A percentile compares a stretch with the other conserved stretches of the same genome.
These are phyloP conservation scores for Psidium guajava DNA, from an alignment of 345 rosid genomes.

Conservation along the genomic window DNA sequence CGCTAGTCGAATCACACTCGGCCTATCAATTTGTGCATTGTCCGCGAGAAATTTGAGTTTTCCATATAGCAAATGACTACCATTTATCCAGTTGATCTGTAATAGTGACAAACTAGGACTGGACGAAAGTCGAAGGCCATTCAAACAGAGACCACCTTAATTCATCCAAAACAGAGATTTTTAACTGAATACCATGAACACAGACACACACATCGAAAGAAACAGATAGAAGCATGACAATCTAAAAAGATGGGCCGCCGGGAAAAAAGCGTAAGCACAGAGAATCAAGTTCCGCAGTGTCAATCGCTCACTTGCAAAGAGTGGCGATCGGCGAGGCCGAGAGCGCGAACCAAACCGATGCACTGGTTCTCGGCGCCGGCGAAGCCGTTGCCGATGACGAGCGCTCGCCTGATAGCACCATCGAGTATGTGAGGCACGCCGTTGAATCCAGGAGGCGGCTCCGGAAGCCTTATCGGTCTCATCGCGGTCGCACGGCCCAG, in stretches of 20 bases:
- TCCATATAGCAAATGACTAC: no score
- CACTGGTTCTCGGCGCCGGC: conserved; percentile 94
- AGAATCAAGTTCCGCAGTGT: neutral
- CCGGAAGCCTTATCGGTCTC: conserved; percentile 30
- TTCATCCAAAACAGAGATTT: neutral
- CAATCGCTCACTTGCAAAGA: conserved; percentile 29
- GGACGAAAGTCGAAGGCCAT: no score
- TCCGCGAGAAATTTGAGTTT: no score
- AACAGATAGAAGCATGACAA: neutral
- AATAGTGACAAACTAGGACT: no score
- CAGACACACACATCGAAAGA: neutral
- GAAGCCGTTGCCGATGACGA: conserved; percentile 75
- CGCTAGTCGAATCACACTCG: no score
- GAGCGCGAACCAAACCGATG: conserved; percentile 72
- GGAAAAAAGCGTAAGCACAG: neutral
- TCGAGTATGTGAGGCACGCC: conserved; percentile 6
- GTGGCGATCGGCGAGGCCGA: conserved; percentile 62
- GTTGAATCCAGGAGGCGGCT: conserved; percentile 2
- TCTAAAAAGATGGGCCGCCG: neutral
- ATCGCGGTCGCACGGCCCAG: neutral
- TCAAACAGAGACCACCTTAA: neutral
- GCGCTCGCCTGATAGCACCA: conserved; percentile 39
- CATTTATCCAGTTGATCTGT: no score
- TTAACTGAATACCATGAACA: neutral
- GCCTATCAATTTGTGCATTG: no score